A percentile compares a stretch with the other conserved stretches of the same genome.
Conservation (phyloP, 2,329 filamentous ascomycete genomes). For the Fusarium sp. region DNA sequence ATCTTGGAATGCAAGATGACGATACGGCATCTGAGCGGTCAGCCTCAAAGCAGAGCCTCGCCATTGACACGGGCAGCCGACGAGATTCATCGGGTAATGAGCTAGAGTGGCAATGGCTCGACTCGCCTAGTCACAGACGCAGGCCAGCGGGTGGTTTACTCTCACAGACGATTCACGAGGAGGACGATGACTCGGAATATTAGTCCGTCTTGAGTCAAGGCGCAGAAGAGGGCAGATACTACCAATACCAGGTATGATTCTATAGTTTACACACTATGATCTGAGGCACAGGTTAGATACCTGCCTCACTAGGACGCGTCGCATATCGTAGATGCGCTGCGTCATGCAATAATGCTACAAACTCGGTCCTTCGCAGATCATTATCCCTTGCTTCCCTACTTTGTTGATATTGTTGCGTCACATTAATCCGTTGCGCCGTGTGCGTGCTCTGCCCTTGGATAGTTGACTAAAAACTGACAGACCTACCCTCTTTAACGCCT, state of each 20-base stretch:
- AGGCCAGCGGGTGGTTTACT: conserved; percentile 63
- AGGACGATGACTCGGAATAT: conserved; percentile 70
- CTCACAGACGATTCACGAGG: conserved; percentile 77
- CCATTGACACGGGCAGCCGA: conserved; percentile 26
- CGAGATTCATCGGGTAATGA: conserved; percentile 49
- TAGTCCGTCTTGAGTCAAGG: conserved; percentile 3
- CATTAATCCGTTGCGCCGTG: conserved; percentile 36
- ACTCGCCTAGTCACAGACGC: conserved; percentile 52
- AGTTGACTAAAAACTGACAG: conserved; percentile 16
- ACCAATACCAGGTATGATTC: conserved; percentile 11
- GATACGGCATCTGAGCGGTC: conserved; percentile 15
- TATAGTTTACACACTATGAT: conserved; percentile 18
- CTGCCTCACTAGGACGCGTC: conserved; percentile 2
- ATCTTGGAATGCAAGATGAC: conserved; percentile 57
- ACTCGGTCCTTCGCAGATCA: conserved; percentile 15
- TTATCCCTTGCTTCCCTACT: background rate
- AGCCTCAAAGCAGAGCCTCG: conserved; percentile 23
- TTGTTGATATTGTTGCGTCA: conserved; percentile 2
- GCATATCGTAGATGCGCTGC: conserved; percentile 7
- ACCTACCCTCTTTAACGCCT: conserved; percentile 32
- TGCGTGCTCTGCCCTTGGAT: conserved; percentile 19
- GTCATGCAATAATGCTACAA: conserved; percentile 25
- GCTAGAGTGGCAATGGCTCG: conserved; percentile 53
- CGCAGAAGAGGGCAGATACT: background rate
- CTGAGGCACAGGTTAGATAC: conserved; percentile 3